phyloP scores from a whole-genome alignment of 2,329 filamentous ascomycete genomes.

The Stromatinia cepivora region DNA sequence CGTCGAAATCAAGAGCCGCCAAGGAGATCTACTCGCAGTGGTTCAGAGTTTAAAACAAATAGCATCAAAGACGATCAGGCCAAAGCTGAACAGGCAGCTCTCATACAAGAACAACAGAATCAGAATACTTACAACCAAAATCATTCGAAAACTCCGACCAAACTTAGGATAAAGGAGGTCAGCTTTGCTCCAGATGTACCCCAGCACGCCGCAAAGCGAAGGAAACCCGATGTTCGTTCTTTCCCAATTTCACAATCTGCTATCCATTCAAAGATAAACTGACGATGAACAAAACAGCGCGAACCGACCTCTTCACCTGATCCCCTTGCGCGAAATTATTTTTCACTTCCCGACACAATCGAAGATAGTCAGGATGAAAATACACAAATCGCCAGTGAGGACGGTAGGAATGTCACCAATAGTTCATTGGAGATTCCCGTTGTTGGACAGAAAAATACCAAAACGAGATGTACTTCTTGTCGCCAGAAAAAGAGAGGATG shows the following conservation, averaged over 20 bases:
- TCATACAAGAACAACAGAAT: background rate
- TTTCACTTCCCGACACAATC: too few relatives aligned
- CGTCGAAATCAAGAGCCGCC: background rate
- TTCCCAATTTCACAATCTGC: background rate
- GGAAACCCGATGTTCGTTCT: background rate
- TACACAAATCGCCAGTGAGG: background rate
- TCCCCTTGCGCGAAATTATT: background rate
- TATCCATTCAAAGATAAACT: background rate
- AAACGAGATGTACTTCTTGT: background rate
- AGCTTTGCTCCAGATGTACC: too few relatives aligned
- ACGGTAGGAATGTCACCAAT: background rate
- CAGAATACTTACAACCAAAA: background rate
- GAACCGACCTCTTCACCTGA: background rate
- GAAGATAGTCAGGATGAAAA: constrained; percentile 1
- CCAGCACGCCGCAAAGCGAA: background rate
- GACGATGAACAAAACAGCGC: background rate
- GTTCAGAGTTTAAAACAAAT: background rate
- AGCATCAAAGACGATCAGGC: background rate
- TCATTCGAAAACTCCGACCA: background rate
- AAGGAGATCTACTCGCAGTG: background rate
- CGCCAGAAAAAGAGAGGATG: background rate
- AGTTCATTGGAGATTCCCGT: background rate
- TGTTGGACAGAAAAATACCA: background rate
- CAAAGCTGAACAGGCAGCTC: background rate
- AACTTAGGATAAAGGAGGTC: background rate